A percentile compares a stretch with the other conserved stretches of the same genome.
Conservation (phyloP, 345 rosid species). For the Populus tremula region DNA sequence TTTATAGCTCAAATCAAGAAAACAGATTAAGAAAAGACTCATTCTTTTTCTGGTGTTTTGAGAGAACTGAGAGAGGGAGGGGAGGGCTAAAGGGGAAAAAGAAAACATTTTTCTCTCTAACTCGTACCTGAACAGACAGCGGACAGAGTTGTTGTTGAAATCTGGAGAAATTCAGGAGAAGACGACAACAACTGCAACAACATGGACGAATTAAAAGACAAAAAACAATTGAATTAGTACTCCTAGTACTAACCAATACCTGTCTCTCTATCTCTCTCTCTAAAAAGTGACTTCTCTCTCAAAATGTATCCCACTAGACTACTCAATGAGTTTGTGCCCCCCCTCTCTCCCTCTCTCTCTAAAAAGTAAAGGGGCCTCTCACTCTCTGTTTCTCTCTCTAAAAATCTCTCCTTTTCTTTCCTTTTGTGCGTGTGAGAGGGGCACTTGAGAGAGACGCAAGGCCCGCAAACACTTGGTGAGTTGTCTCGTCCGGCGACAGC, state of each 20-base stretch:
- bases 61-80: background rate
- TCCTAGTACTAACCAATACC: background rate
- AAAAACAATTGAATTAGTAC: background rate
- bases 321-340: background rate
- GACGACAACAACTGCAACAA: background rate
- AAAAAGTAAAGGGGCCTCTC: constrained; percentile 1
- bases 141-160: constrained; percentile 16
- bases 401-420: constrained; percentile 10
- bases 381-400: constrained; percentile 19
- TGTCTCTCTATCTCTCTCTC: constrained; percentile 19
- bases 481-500: constrained; percentile 41
- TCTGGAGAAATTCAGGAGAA: constrained; percentile 31
- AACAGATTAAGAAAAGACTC: constrained; percentile 13
- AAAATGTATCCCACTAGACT: background rate
- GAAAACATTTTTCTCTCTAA: background rate
- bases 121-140: constrained; percentile 22
- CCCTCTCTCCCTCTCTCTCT: constrained; percentile 16
- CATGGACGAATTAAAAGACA: constrained; percentile 18
- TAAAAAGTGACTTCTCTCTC: background rate
- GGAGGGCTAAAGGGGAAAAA: constrained; percentile 1
- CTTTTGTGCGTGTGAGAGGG: background rate
- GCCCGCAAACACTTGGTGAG: constrained; percentile 49
- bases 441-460: constrained; percentile 34
- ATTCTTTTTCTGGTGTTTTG: background rate
- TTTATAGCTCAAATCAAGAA: constrained; percentile 25